These are phyloP conservation scores for Cordyceps cateniannulata DNA, from an alignment of 2,329 filamentous ascomycete genomes.

Conservation along the genomic window DNA sequence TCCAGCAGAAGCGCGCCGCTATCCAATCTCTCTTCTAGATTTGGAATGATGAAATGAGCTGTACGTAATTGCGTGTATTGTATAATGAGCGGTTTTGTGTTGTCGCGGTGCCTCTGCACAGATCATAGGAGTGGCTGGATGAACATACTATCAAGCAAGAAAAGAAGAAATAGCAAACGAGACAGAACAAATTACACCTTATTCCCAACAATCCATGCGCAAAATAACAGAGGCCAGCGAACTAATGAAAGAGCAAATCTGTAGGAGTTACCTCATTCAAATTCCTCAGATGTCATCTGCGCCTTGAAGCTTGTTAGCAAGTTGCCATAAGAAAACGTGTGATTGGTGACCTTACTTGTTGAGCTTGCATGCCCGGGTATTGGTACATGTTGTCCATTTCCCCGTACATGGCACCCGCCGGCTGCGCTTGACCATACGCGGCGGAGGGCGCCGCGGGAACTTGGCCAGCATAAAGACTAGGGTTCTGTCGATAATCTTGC, in stretches of 20 bases:
- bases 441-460: constrained; percentile 66
- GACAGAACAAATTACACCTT: background rate
- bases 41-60: constrained; percentile 54
- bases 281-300: constrained; percentile 40
- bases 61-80: constrained; percentile 9
- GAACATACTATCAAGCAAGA: background rate
- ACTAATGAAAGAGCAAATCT: background rate
- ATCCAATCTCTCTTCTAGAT: constrained; percentile 67
- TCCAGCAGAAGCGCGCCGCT: constrained; percentile 57
- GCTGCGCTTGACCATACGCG: constrained; percentile 70
- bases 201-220: background rate
- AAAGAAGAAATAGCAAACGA: background rate
- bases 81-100: constrained; percentile 10
- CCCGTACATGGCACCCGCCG: constrained; percentile 63
- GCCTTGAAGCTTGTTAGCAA: constrained; percentile 25
- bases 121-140: background rate
- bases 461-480: constrained; percentile 74
- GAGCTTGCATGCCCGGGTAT: constrained; percentile 72
- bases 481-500: constrained; percentile 72
- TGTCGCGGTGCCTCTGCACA: background rate
- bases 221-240: background rate
- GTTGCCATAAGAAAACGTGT: background rate
- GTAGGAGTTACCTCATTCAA: constrained; percentile 27
- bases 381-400: constrained; percentile 80
- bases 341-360: constrained; percentile 57